A percentile compares a stretch with the other conserved stretches of the same genome.
Evolutionary conservation across 2,329 filamentous ascomycete genomes (phyloP).

Genomic region (Paraphoma sp.): DNA sequence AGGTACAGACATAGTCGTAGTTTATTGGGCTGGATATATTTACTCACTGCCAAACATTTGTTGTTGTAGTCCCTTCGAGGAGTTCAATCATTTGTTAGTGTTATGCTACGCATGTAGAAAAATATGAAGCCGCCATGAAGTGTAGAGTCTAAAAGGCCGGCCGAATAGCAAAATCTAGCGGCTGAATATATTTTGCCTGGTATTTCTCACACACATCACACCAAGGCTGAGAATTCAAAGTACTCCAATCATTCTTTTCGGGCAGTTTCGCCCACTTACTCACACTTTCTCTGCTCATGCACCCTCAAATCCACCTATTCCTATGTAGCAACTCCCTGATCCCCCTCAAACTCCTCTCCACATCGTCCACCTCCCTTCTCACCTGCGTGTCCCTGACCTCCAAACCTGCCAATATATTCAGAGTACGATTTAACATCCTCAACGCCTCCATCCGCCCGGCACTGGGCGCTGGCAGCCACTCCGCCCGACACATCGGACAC

Average conservation of each 20-base stretch:
- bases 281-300: background rate
- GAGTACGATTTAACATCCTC: slow-evolving; percentile 7
- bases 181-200: too few relatives aligned
- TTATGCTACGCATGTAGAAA: too few relatives aligned
- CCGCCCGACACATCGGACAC: slow-evolving; percentile 26
- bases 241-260: background rate
- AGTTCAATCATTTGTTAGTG: too few relatives aligned
- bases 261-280: background rate
- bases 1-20: too few relatives aligned
- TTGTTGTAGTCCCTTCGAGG: too few relatives aligned
- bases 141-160: too few relatives aligned
- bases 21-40: too few relatives aligned
- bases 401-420: slow-evolving; percentile 11
- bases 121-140: too few relatives aligned
- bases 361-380: slow-evolving; percentile 12
- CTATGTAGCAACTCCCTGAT: slow-evolving; percentile 17
- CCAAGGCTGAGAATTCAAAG: background rate
- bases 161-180: too few relatives aligned
- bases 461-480: slow-evolving; percentile 25
- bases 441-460: slow-evolving; percentile 13
- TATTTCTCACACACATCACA: background rate
- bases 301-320: slow-evolving; percentile 18
- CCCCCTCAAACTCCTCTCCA: slow-evolving; percentile 15
- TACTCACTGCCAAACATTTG: too few relatives aligned
- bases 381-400: slow-evolving; percentile 7